Base-by-base conservation (phyloP, 129 eudicot genomes). In the Logfia minima region DNA sequence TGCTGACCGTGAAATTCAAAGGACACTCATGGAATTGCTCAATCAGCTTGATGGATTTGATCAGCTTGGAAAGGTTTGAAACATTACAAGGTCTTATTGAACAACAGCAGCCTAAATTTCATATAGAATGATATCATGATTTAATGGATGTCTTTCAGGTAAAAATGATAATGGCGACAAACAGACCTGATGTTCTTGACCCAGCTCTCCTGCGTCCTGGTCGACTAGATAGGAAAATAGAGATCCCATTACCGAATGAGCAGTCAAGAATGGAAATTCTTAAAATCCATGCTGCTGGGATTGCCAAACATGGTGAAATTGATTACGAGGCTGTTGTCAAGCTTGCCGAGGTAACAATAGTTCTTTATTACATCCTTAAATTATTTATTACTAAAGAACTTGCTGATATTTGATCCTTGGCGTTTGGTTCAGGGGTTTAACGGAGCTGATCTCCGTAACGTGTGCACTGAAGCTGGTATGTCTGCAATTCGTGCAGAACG, bases 191-290 rank as follows among this genome's bases (percentile, higher is more conserved):
- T 89, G 99, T 95, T 56, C 85, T 95, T 78, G 99, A 95, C 80
- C 99, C 99, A 6, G 97, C 99, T 43, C 97, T 95, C 84, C 92
- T 95, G 64, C 97, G 99, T 63, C 99, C 99, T n/a, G 99, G 99
- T 26, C 92, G 97, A 43, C 77, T 95, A 39, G 99, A 95, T 67
- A 88, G 97, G 82, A 95, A 95, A 83, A 95, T 95, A 21, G 97
- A 95, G 81, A 95, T 95, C 26, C 99, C 99, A 4, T 78, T 95
- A 71, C 97, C 99, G 4, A 95, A 95, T 77, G 97, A 95, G 70
- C 99, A 95, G 77, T 95, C 99, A 45, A 91, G 99, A 77, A 85
- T 88, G 92, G 99, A 95, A 85, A 89, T 95, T 23, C 91, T 95
- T 61, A 95, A 95, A 80, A 89, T 95, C 39, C 99, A 95, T 72